Evolutionary conservation across 495 filamentous ascomycete genomes (phyloP).

Genomic region (Astrothelium subdiscretum): DNA sequence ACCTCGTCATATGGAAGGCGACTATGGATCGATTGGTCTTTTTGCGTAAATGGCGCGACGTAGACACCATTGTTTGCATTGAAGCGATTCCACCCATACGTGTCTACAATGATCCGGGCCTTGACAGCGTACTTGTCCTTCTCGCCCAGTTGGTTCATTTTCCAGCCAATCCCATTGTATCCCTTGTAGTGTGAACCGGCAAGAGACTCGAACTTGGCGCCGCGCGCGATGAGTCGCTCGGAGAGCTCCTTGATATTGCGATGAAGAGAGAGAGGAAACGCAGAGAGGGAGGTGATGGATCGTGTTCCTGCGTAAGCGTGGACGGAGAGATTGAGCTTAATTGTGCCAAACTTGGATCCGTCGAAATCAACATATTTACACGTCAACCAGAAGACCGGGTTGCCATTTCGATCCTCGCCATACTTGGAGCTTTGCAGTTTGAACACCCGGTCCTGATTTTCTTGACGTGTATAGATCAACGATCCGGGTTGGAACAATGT

Average conservation of each 20-base stretch:
- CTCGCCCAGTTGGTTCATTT: constrained; percentile 11
- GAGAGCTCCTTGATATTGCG: constrained; percentile 30
- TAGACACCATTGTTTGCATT: constrained; percentile 23
- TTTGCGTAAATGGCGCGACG: constrained; percentile 21
- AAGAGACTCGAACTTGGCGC: constrained; percentile 30
- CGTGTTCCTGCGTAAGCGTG: constrained; percentile 42
- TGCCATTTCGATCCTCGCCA: constrained; percentile 20
- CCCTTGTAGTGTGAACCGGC: constrained; percentile 50
- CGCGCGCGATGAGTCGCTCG: constrained; percentile 25
- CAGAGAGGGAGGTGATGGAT: constrained; percentile 42
- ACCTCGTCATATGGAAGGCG: neutral
- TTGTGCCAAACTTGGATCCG: constrained; percentile 46
- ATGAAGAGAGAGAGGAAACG: constrained; percentile 49
- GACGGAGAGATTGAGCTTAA: constrained; percentile 33
- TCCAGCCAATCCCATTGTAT: constrained; percentile 42
- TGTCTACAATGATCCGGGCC: constrained; percentile 45
- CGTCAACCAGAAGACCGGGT: constrained; percentile 25
- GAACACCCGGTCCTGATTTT: constrained; percentile 31
- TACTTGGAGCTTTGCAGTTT: constrained; percentile 26
- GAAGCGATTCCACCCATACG: constrained; percentile 34
- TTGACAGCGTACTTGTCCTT: constrained; percentile 40
- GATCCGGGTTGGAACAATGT: constrained; percentile 41
- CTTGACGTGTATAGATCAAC: constrained; percentile 28
- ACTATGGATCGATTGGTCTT: constrained; percentile 7
- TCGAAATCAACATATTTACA: constrained; percentile 47